Base-by-base conservation (phyloP, 2,329 filamentous ascomycete genomes). In the Beauveria sp. region DNA sequence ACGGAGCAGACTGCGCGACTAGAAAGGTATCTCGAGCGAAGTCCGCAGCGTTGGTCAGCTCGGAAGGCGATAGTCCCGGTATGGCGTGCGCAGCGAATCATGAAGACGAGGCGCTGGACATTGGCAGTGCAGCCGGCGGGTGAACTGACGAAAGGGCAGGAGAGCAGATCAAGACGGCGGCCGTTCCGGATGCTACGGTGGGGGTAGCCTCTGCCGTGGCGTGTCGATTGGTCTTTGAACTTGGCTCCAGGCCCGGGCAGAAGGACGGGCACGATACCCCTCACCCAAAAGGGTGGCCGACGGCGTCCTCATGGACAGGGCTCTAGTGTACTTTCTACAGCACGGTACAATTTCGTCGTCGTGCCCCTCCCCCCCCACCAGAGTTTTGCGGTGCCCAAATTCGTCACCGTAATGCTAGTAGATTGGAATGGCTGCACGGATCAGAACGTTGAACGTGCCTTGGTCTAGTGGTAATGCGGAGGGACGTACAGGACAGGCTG, bases 151-250 rank as follows among this genome's bases (percentile, higher is more conserved):
- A 42, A 45, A 40, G 40, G 55, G 6, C 3, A 43, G 12, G 51
- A 55, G 18, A 61, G 24, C 22, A 50, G 65, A 68, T 67, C 66
- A 62, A 24, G 50, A 65, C 66, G 68, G 68, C 67, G 67, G 68
- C 65, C 60, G 65, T 69, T 67, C 68, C 68, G 67, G 64, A 69
- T 69, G 66, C 64, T 66, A 69, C 68, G 62, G 65, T 61, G 64
- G 52, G 46, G 50, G 30, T 9, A 20, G 8, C 51, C 18, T 53
- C 50, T 54, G 43, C 56, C 51, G 57, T 65, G 63, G 52, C 51
- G 65, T 68, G 65, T 64, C 66, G 67, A 69, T 67, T 67, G 34
- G 42, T 46, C 53, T 34, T n/a, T 49, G 20, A 28, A 30, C 22
- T 49, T 16, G 28, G 24, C 43, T 47, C 46, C 18, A 52, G 34